Evolutionary conservation across 306 rosid species (phyloP), one percentile per base, ranked within the genome.

Genomic region (Rosa lucieae): DNA sequence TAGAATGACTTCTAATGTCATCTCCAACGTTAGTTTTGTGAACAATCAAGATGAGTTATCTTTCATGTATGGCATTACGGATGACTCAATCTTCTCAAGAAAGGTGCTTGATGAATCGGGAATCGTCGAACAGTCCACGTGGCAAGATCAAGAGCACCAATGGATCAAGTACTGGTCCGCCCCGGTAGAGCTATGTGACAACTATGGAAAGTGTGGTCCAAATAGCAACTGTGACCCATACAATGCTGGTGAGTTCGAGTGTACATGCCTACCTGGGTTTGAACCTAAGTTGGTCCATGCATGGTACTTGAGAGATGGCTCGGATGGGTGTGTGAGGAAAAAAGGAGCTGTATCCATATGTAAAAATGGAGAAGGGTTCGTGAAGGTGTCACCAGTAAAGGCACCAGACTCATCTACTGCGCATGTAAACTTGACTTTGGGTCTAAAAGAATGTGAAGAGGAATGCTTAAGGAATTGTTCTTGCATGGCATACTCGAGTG

Each of bases 191-290:
- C 26, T 0, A 23, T 23, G 26, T 23, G 26, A 23, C 26, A 23
- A 23, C 26, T 23, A 23, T 23, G 26, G 26, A 23, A 23, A 23
- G 26, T 23, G 26, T 23, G 26, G 26, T 23, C 90, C 82, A 0
- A 90, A 90, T 32, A 56, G 89, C 39, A 78, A 86, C 5, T 92
- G 95, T n/a, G 70, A 90, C 76, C 86, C 88, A 1, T 69, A 74
- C 5, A 48, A 69, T 44, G 15, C 68, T 2, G 81, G 78, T 0
- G 18, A 65, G 9, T 86, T 80, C 15, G 71, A 42, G 75, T 92
- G 97, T 62, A 35, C 81, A 3, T 90, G 97, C 70, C 42, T 92
- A 5, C 97, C 90, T 0, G 94, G 97, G 5, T 87, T 86, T 72
- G 86, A 89, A 62, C 94, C 94, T 12, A 80, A 51, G 70, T 63